Evolutionary conservation across 2,329 filamentous ascomycete genomes (phyloP), one percentile per base, ranked within the genome.

Genomic region (Scleromitrula shiraiana): DNA sequence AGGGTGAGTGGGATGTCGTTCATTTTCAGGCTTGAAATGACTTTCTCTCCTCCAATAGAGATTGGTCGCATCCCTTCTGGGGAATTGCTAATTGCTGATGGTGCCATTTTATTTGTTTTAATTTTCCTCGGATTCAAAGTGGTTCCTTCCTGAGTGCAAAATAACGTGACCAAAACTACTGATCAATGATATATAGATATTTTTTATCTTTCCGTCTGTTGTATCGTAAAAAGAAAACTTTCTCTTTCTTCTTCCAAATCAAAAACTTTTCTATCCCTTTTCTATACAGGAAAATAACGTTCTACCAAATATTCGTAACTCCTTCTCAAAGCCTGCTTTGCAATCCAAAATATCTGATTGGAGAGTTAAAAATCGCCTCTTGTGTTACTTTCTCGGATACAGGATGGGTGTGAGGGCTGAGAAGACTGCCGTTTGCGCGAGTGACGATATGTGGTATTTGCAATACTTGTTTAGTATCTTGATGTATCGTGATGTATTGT

Each of bases 31-130:
- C 24, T 30, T 17, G 44, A 46, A 2, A 41, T 29, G 20, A 46
- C 15, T 23, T 39, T 46, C n/a, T 48, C 30, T 32, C 26, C 46
- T 17, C 43, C 35, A 29, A 48, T 29, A 6, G 37, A 22, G 15
- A 27, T 14, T 4, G 46, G 32, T 22, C 32, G 32, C 7, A 45
- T 42, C 17, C n/a, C 46, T 23, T 49, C 38, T 29, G 46, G 41
- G 2, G 52, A 36, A 24, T 39, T 45, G 36, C 41, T 57, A 43
- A 59, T 55, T 48, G 58, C 59, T 49, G 58, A 58, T 40, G 58
- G 58, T 12, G 57, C 53, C 59, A 61, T 61, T 19, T 41, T 32
- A 23, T 19, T 24, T 17, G 23, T 7, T 27, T 26, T 12, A 40
- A 8, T 40, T 19, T 37, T 37, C 20, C 12, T 23, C 19, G 17